These are phyloP conservation scores for Trichoderma brevicompactum DNA, from an alignment of 2,329 filamentous ascomycete species.

Conservation along the genomic window DNA sequence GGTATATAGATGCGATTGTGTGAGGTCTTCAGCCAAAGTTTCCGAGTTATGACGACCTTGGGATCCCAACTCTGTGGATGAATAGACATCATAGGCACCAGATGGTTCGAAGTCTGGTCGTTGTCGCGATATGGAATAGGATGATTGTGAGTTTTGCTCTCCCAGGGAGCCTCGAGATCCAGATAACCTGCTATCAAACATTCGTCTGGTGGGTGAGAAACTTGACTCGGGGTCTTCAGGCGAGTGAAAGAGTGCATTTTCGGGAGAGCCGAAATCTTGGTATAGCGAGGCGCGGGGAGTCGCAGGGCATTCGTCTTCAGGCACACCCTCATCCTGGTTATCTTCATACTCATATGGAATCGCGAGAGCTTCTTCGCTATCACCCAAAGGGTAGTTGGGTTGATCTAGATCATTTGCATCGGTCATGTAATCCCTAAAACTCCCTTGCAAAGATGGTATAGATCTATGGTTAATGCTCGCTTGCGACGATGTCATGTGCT, in stretches of 20 bases:
- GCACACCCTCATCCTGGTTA: slow-evolving; percentile 41
- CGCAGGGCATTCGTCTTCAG: slow-evolving; percentile 46
- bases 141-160: not conserved
- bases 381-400: slow-evolving; percentile 41
- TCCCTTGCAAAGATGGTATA: slow-evolving; percentile 36
- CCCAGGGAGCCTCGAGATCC: not conserved
- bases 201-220: slow-evolving; percentile 27
- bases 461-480: slow-evolving; percentile 38
- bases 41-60: not conserved
- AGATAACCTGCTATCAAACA: not conserved
- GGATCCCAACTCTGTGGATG: not conserved
- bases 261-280: slow-evolving; percentile 41
- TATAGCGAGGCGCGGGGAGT: slow-evolving; percentile 61
- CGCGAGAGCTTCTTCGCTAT: slow-evolving; percentile 61
- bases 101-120: not conserved
- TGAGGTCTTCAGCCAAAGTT: slow-evolving; percentile 53
- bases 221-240: slow-evolving; percentile 30
- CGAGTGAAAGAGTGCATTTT: slow-evolving; percentile 41
- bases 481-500: slow-evolving; percentile 35
- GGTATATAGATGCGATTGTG: slow-evolving; percentile 71
- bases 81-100: not conserved
- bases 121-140: not conserved
- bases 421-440: slow-evolving; percentile 35
- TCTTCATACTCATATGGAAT: slow-evolving; percentile 58
- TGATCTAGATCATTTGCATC: slow-evolving; percentile 34